Percentiles rank a stretch among this genome's conserved stretches.
phyloP scores from a whole-genome alignment of 768 basidiomycete genomes.

The Galerina marginata region DNA sequence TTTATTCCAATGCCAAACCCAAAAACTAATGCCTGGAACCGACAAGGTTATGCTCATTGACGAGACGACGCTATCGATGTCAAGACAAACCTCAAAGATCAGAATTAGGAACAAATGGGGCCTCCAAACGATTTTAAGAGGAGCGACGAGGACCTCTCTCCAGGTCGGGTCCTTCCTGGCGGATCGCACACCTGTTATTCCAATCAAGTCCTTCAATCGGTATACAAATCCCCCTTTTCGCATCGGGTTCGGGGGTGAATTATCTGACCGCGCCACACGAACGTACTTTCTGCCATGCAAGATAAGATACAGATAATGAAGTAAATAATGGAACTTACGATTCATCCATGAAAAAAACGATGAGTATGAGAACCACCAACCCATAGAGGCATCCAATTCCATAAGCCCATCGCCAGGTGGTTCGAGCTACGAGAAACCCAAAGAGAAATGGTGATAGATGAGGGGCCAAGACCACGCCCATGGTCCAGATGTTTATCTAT shows the following conservation, averaged over 20 bases:
- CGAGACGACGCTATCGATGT: background rate
- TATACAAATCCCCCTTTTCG: slow-evolving; percentile 45
- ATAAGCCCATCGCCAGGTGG: slow-evolving; percentile 70
- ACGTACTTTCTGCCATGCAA: slow-evolving; percentile 60
- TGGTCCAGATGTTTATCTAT: slow-evolving; percentile 73
- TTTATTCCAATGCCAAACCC: slow-evolving; percentile 72
- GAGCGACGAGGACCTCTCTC: slow-evolving; percentile 47
- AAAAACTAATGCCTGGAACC: slow-evolving; percentile 53
- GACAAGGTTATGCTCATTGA: background rate
- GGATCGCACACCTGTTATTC: slow-evolving; percentile 66
- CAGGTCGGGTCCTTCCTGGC: slow-evolving; percentile 59
- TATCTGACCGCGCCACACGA: slow-evolving; percentile 46
- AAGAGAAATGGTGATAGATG: slow-evolving; percentile 70
- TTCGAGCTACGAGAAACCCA: slow-evolving; percentile 68
- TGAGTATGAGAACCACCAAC: slow-evolving; percentile 57
- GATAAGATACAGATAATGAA: background rate
- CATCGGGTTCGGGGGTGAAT: slow-evolving; percentile 50
- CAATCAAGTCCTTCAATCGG: slow-evolving; percentile 64
- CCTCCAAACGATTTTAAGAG: slow-evolving; percentile 62
- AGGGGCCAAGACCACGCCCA: slow-evolving; percentile 73
- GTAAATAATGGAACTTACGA: slow-evolving; percentile 44
- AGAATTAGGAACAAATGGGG: slow-evolving; percentile 61
- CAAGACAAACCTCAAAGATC: slow-evolving; percentile 51
- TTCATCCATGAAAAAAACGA: slow-evolving; percentile 67
- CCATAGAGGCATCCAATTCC: slow-evolving; percentile 68